Base-by-base conservation (phyloP, 2,329 filamentous ascomycete species). In the Ophioceras dolichostomum region DNA sequence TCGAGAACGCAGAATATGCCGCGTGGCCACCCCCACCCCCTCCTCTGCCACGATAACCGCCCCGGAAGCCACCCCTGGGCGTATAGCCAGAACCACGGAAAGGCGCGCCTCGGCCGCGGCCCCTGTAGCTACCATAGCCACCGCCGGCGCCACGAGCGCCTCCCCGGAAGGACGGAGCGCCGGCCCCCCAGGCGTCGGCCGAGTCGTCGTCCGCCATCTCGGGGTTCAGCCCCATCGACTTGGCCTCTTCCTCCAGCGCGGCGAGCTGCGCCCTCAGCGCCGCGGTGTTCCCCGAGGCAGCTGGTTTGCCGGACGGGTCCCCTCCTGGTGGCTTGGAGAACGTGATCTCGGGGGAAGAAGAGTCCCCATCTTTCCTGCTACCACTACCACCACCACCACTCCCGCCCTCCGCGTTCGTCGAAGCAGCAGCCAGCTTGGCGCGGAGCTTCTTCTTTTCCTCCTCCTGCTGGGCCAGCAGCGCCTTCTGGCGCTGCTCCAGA, bases 241-340 rank as follows among this genome's bases (percentile, higher is more conserved):
- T 70, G 12, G 83, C 83, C 56, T 87, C 83, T 17, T 75, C 76
- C 51, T 87, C 77, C 6, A 88, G 61, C n/a, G 70, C 74, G 2
- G 79, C 79, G 12, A 88, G 62, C 50, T 84, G 79, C 3, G 78
- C 78, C 32, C 76, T 75, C n/a, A 89, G 62, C 31, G 69, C 67
- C 35, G 78, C 74, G 2, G 79, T 79, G 47, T 76, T 66, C 4
- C 66, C 59, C 22, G 22, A 26, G 7, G 22, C 22, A 35, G 48
- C 43, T 9, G 48, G 51, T 47, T 53, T 62, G 32, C 39, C 33
- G 10, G 45, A 47, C 8, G n/a, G n/a, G n/a, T n/a, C n/a, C 50
- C 46, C 9, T 47, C 5, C 20, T 40, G 19, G 48, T 49, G 3
- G 45, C 46, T 14, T 49, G 43, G 9, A 45, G 21, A 39, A 39